A percentile compares a stretch with the other conserved stretches of the same genome.
phyloP scores from a whole-genome alignment of 345 rosid species.

The Cardamine occulta region DNA sequence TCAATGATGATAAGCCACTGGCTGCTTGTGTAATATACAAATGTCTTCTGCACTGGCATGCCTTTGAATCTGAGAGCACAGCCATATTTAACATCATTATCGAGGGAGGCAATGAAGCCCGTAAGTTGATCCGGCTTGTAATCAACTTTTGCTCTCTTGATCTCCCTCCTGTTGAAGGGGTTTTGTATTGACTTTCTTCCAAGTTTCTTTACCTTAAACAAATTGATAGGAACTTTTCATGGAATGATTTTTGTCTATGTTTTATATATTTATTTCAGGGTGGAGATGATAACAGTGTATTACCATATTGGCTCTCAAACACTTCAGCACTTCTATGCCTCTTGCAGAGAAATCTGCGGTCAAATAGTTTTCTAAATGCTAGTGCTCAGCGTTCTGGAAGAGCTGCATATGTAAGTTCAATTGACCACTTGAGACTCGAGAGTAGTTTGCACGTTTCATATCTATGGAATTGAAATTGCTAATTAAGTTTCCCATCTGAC shows the following conservation, averaged over 20 bases:
- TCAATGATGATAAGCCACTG: slow-evolving; percentile 77
- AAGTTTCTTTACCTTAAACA: slow-evolving; percentile 1
- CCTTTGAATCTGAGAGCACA: slow-evolving; percentile 91
- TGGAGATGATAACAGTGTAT: slow-evolving; percentile 65
- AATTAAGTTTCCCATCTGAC: neutral
- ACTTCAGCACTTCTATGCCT: slow-evolving; percentile 96
- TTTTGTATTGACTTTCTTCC: slow-evolving; percentile 17
- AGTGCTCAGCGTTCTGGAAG: slow-evolving; percentile 70
- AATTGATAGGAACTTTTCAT: slow-evolving; percentile 13
- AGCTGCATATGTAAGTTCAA: slow-evolving; percentile 64
- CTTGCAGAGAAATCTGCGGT: slow-evolving; percentile 81
- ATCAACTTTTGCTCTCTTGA: slow-evolving; percentile 13
- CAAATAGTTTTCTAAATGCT: slow-evolving; percentile 73
- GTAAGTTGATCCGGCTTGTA: slow-evolving; percentile 58
- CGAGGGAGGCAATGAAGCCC: slow-evolving; percentile 83
- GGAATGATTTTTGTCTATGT: slow-evolving; percentile 5
- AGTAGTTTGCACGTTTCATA: slow-evolving; percentile 19
- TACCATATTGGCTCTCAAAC: slow-evolving; percentile 96
- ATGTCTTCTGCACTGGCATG: slow-evolving; percentile 93
- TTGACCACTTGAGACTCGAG: slow-evolving; percentile 15
- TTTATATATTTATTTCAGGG: slow-evolving; percentile 56
- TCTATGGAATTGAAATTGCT: slow-evolving; percentile 12
- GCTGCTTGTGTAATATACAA: slow-evolving; percentile 89
- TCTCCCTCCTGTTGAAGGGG: slow-evolving; percentile 20
- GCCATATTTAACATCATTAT: slow-evolving; percentile 85